Evolutionary conservation across 2,329 filamentous ascomycete genomes (phyloP).

Genomic region (Ascomycota sp.): DNA sequence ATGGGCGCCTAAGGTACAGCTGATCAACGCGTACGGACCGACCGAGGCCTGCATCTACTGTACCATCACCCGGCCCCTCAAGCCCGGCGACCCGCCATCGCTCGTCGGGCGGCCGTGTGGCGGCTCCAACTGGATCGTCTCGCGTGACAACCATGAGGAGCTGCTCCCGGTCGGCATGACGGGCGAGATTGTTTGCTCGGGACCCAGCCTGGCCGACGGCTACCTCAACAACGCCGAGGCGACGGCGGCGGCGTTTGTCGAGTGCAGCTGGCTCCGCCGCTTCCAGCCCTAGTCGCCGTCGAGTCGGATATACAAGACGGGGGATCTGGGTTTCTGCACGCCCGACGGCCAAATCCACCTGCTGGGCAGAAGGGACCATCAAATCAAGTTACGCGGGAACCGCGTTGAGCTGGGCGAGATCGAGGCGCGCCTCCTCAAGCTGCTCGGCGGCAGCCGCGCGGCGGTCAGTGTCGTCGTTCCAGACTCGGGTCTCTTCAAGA

Average conservation of each 20-base stretch:
- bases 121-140: slow-evolving; percentile 9
- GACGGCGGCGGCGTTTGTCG: slow-evolving; percentile 17
- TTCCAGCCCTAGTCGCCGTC: background rate
- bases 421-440: too few relatives aligned
- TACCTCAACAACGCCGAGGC: slow-evolving; percentile 25
- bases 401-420: too few relatives aligned
- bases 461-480: too few relatives aligned
- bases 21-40: slow-evolving; percentile 1
- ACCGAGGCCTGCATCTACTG: slow-evolving; percentile 1
- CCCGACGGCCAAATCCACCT: slow-evolving; percentile 18
- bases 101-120: background rate
- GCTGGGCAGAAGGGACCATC: too few relatives aligned
- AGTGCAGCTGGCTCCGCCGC: background rate
- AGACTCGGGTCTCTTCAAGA: too few relatives aligned
- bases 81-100: background rate
- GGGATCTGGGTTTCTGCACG: slow-evolving; percentile 22
- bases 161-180: slow-evolving; percentile 10
- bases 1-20: slow-evolving; percentile 1
- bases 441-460: too few relatives aligned
- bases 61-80: too few relatives aligned
- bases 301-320: slow-evolving; percentile 21
- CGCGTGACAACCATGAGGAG: slow-evolving; percentile 5
- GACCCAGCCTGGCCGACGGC: slow-evolving; percentile 24
- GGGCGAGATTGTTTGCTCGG: slow-evolving; percentile 16
- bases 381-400: too few relatives aligned